Percentiles rank a stretch among this genome's conserved stretches.
Conservation (phyloP, 345 rosid genomes). For the Arabis alpina region DNA sequence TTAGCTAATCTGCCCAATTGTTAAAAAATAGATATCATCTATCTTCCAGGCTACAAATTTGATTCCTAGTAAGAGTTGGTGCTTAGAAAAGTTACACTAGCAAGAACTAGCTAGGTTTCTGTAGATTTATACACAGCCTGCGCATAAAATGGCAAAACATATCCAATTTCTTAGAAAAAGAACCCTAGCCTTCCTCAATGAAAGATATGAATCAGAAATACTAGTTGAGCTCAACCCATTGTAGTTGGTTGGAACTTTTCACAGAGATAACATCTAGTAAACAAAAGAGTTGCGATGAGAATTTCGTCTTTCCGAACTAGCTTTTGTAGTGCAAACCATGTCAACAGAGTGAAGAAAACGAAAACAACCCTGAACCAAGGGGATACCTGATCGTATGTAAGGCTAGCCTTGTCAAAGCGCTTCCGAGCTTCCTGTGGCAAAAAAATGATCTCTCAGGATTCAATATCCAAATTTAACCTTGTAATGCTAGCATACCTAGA, state of each 20-base stretch:
- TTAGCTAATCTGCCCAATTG: not conserved
- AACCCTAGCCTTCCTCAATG: not conserved
- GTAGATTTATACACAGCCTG: conserved; percentile 11
- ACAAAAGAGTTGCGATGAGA: conserved; percentile 14
- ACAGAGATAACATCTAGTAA: not conserved
- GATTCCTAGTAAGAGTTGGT: not conserved
- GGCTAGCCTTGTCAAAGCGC: conserved; percentile 94
- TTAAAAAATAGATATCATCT: conserved; percentile 6
- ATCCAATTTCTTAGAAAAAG: not conserved
- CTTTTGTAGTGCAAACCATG: conserved; percentile 18
- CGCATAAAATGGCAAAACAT: not conserved
- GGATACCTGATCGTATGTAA: conserved; percentile 89
- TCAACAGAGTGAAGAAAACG: conserved; percentile 2
- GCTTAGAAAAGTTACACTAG: conserved; percentile 12
- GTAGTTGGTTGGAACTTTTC: conserved; percentile 3
- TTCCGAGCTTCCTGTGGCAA: conserved; percentile 91
- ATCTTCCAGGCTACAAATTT: conserved; percentile 20
- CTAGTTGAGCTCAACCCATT: not conserved
- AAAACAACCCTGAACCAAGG: conserved; percentile 20
- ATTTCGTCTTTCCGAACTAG: not conserved
- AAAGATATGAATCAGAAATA: conserved; percentile 6
- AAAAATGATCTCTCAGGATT: conserved; percentile 39
- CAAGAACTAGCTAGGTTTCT: conserved; percentile 10
- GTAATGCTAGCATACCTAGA: conserved; percentile 3
- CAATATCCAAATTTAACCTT: conserved; percentile 17